These are phyloP conservation scores for Boletellus ananas DNA, from an alignment of 768 basidiomycete genomes.

Conservation along the genomic window DNA sequence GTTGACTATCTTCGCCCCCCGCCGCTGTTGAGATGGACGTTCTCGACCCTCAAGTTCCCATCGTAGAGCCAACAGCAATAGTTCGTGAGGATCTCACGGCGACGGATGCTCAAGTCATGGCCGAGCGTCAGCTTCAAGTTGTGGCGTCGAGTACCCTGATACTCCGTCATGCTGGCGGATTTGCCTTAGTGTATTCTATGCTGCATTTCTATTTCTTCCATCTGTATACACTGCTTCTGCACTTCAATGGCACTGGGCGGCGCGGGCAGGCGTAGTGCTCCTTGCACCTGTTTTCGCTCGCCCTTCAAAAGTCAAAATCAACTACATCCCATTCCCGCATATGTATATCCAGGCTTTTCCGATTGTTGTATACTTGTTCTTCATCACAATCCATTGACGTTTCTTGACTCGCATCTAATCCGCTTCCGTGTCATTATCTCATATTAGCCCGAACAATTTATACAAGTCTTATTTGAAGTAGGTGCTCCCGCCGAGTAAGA, in stretches of 20 bases:
- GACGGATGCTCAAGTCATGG: conserved; percentile 20
- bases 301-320: conserved; percentile 5
- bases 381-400: conserved; percentile 4
- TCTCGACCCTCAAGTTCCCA: conserved; percentile 12
- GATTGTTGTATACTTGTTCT: conserved; percentile 28
- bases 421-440: conserved; percentile 21
- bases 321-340: conserved; percentile 14
- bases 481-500: no score
- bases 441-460: conserved; percentile 7
- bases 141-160: conserved; percentile 23
- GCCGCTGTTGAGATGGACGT: conserved; percentile 16
- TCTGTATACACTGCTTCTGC: conserved; percentile 40
- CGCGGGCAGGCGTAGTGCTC: conserved; percentile 28
- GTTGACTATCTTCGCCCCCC: conserved; percentile 29
- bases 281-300: conserved; percentile 5
- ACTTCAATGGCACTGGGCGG: conserved; percentile 30
- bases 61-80: conserved; percentile 26
- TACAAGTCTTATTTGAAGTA: neutral
- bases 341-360: conserved; percentile 28
- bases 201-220: conserved; percentile 43
- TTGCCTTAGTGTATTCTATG: conserved; percentile 37
- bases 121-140: conserved; percentile 23
- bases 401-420: conserved; percentile 32
- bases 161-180: conserved; percentile 34
- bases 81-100: conserved; percentile 18